These are phyloP conservation scores for Suillus brevipes DNA, from an alignment of 768 basidiomycete genomes.

Conservation along the genomic window DNA sequence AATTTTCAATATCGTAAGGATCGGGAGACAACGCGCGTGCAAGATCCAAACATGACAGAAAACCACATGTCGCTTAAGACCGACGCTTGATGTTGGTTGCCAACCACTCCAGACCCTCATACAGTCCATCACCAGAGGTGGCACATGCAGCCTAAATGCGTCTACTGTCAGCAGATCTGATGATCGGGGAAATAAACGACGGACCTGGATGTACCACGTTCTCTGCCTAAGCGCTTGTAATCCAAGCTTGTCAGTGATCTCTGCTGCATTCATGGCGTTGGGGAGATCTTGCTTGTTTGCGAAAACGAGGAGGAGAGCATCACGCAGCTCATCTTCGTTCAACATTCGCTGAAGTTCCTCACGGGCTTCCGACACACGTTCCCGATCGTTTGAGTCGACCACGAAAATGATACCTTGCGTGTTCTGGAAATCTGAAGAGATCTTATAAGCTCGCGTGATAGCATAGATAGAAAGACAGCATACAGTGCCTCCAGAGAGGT, in stretches of 20 bases:
- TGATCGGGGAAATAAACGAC: slow-evolving; percentile 24
- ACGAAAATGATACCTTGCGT: slow-evolving; percentile 99
- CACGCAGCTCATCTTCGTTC: slow-evolving; percentile 98
- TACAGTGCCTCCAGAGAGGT: slow-evolving; percentile 99
- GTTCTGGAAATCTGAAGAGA: slow-evolving; percentile 93
- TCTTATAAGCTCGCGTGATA: slow-evolving; percentile 16
- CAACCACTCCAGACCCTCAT: slow-evolving; percentile 98
- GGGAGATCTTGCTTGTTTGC: slow-evolving; percentile 99
- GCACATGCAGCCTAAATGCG: slow-evolving; percentile 86
- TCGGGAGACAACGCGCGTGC: slow-evolving; percentile 59
- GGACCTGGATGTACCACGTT: slow-evolving; percentile 96
- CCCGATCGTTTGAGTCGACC: slow-evolving; percentile 98
- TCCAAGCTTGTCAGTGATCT: slow-evolving; percentile 99
- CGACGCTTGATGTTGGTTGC: slow-evolving; percentile 88
- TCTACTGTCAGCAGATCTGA: slow-evolving; percentile 19
- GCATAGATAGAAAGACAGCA: slow-evolving; percentile 37
- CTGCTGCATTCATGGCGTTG: slow-evolving; percentile 99
- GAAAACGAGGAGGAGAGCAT: slow-evolving; percentile 97
- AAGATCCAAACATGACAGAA: slow-evolving; percentile 42
- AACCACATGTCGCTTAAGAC: slow-evolving; percentile 46
- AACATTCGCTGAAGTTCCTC: slow-evolving; percentile 99
- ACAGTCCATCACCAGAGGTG: slow-evolving; percentile 96
- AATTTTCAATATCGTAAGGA: slow-evolving; percentile 59
- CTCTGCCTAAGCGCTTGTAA: slow-evolving; percentile 96
- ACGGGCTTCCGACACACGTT: slow-evolving; percentile 98